A percentile compares a stretch with the other conserved stretches of the same genome.
phyloP scores from a whole-genome alignment of 768 basidiomycete species.

The Agrocybe chaxingu region DNA sequence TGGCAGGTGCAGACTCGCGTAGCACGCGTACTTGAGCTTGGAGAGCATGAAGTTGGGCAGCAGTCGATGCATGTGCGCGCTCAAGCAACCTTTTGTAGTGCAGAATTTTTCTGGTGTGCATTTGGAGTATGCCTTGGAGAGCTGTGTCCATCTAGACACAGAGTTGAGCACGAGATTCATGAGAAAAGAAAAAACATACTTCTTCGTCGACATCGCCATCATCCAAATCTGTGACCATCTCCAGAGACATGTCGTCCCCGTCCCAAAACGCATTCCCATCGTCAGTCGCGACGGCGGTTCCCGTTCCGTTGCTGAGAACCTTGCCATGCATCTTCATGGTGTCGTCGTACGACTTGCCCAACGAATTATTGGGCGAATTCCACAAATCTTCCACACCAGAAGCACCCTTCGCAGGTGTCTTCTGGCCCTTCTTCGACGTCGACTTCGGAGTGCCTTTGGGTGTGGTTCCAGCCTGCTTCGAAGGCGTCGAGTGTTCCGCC shows the following conservation, averaged over 20 bases:
- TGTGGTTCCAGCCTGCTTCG: slow-evolving; percentile 9
- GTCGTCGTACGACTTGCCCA: slow-evolving; percentile 3
- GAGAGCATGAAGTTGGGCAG: slow-evolving; percentile 80
- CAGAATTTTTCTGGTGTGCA: slow-evolving; percentile 57
- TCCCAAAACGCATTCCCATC: slow-evolving; percentile 34
- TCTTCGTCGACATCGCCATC: slow-evolving; percentile 72
- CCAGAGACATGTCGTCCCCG: slow-evolving; percentile 60
- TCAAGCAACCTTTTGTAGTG: slow-evolving; percentile 80
- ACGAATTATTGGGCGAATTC: slow-evolving; percentile 12
- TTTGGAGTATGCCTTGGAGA: slow-evolving; percentile 32
- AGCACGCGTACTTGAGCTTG: slow-evolving; percentile 77
- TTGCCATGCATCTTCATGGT: slow-evolving; percentile 14
- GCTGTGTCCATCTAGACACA: slow-evolving; percentile 33
- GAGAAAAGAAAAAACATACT: slow-evolving; percentile 30
- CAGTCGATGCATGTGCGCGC: slow-evolving; percentile 72
- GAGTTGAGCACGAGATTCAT: neutral
- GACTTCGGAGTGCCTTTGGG: slow-evolving; percentile 15
- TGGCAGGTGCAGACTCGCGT: slow-evolving; percentile 35
- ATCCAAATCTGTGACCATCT: slow-evolving; percentile 65
- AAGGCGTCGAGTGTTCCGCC: slow-evolving; percentile 10
- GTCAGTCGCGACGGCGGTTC: slow-evolving; percentile 24
- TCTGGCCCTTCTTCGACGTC: slow-evolving; percentile 17
- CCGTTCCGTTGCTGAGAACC: slow-evolving; percentile 21
- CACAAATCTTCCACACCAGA: slow-evolving; percentile 4
- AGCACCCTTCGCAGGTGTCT: slow-evolving; percentile 11